Evolutionary conservation across 345 rosid genomes (phyloP), one percentile per base, ranked within the genome.

Genomic region (Syzygium oleosum): DNA sequence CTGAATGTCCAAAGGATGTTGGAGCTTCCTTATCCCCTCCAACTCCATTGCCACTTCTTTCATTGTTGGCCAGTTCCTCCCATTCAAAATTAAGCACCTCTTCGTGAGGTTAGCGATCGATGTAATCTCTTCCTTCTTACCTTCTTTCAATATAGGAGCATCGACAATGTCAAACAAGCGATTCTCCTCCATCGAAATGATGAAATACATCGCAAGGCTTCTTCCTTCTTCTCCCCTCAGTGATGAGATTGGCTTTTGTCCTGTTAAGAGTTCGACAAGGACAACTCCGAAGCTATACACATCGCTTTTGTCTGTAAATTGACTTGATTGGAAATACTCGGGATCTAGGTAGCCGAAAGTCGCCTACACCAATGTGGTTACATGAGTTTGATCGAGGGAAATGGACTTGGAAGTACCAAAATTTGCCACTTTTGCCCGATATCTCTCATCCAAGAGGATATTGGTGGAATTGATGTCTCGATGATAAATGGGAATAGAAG

Each of bases 351-450:
- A 56, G n/a, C n/a, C 61, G 0, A 56, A 56, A 22, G 61, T 23
- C n/a, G 27, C 61, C 5, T 23, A n/a, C n/a, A 23, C n/a, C 4
- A 56, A 56, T 23, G 61, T 56, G n/a, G 61, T 56, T 56, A 56
- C 61, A 56, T 23, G 61, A 56, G 61, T 56, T 56, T 56, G n/a
- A 22, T 56, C 61, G 0, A 56, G 61, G 61, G 61, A 23, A 56
- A 56, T 0, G 0, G 61, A 56, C 2, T 56, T 56, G n/a, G 61
- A 56, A 56, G 61, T 56, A 23, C 13, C n/a, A 0, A 56, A 56
- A 56, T 56, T 12, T 23, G 61, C 61, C 61, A 56, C 61, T 56
- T 56, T 56, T 56, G 61, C 61, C 0, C 0, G 5, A 56, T 56
- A 56, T 2, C 23, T 56, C n/a, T 56, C 61, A 56, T 56, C 61